Base-by-base conservation (phyloP, 352 stramenopile genomes). In the Pythium aristosporum region DNA sequence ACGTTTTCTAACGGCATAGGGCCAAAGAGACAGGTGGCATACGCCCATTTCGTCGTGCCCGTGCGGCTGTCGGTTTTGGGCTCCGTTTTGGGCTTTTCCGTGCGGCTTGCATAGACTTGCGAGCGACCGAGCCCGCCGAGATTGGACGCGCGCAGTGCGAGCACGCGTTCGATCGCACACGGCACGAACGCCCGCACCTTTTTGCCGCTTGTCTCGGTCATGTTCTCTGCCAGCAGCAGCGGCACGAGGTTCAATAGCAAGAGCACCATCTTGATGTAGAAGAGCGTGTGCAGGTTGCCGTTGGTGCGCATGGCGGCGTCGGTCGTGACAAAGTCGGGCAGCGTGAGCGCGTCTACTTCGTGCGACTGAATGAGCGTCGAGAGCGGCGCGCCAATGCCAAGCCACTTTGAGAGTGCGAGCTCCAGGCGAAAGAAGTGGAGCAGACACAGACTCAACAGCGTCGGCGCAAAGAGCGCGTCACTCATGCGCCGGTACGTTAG, bases 391-490 rank as follows among this genome's bases (percentile, higher is more conserved):
- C 77, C 53, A 13, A 74, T 49, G 5, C 47, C 63, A 2, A 63
- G 34, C 57, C 43, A 48, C 18, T 7, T 20, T 58, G 32, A 42
- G 41, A 51, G 0, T 25, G 71, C 68, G 18, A 78, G n/a, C 39
- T 63, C 47, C 0, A 53, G 1, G 15, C 67, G 65, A 20, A 72
- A 72, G 32, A 55, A 72, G 34, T 81, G 74, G n/a, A 76, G 25
- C 0, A 65, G 5, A 8, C 58, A 75, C 3, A 82, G 50, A 5
- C 53, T 21, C 0, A 72, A 30, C 2, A 81, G 54, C 28, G 71
- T 79, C 30, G 74, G 74, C 0, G 56, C 65, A 36, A 82, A 82
- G 7, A 81, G 12, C 11, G 28, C 39, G 34, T 81, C 73, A 12
- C 62, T 72, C 9, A 73, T 28, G 6, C 75, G 70, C 3, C 73